phyloP scores from a whole-genome alignment of 192 early-diverging fungal genomes.

The Linnemannia exigua region DNA sequence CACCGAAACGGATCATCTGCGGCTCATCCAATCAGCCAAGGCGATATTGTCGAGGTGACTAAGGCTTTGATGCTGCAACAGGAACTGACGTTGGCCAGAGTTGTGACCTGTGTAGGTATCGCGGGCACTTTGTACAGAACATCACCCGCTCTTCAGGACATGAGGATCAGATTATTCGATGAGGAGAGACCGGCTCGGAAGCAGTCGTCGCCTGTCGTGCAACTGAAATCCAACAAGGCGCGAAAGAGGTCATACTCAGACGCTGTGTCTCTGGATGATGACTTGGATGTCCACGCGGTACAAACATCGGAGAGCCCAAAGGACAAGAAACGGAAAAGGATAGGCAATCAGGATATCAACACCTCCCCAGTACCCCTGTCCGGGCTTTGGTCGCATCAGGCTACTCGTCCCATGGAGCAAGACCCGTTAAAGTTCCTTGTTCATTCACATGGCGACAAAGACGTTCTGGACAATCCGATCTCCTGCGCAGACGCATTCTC shows the following conservation, averaged over 20 bases:
- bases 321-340: background rate
- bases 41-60: background rate
- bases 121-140: background rate
- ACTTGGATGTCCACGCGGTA: background rate
- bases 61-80: constrained; percentile 14
- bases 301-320: background rate
- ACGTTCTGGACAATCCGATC: background rate
- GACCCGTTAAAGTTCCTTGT: background rate
- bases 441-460: background rate
- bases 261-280: background rate
- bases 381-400: background rate
- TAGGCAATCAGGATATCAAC: background rate
- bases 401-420: background rate
- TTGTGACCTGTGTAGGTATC: constrained; percentile 16
- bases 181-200: background rate
- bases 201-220: background rate
- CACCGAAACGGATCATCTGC: background rate
- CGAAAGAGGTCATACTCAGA: background rate
- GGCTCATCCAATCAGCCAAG: background rate
- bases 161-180: background rate
- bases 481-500: background rate
- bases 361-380: background rate
- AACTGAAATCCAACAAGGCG: background rate
- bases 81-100: background rate
- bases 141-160: background rate